A percentile compares a stretch with the other conserved stretches of the same genome.
Conservation (phyloP, 1,284 basidiomycete genomes). For the Ganoderma lucidum region DNA sequence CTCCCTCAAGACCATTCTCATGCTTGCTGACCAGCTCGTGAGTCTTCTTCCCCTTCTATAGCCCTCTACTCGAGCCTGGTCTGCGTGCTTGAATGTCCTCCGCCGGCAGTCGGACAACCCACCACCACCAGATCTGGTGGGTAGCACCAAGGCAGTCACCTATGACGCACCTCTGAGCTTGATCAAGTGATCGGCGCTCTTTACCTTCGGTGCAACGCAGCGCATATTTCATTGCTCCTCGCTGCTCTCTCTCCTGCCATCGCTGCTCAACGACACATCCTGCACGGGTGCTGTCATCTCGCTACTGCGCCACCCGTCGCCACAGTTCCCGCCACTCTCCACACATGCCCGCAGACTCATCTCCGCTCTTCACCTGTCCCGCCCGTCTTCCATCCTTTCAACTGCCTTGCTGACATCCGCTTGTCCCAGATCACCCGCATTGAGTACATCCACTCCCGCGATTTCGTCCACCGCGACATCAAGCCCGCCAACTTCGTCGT, state of each 20-base stretch:
- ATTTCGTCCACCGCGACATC: slow-evolving; percentile 91
- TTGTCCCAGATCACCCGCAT: slow-evolving; percentile 71
- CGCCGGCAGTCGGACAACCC: background rate
- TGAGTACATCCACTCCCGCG: slow-evolving; percentile 78
- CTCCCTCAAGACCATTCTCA: slow-evolving; percentile 90
- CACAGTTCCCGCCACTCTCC: background rate
- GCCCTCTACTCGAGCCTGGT: background rate
- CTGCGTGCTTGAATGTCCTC: background rate
- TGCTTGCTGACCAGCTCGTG: slow-evolving; percentile 92
- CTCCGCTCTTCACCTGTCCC: slow-evolving; percentile 18
- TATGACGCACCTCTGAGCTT: slow-evolving; percentile 11
- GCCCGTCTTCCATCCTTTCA: background rate
- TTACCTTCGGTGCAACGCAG: background rate
- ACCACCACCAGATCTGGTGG: background rate
- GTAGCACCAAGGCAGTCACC: slow-evolving; percentile 11
- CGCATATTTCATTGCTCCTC: background rate
- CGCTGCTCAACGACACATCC: background rate
- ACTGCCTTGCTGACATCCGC: slow-evolving; percentile 24
- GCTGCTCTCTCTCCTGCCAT: background rate
- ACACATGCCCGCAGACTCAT: slow-evolving; percentile 17
- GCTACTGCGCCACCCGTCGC: slow-evolving; percentile 9
- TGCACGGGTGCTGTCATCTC: background rate
- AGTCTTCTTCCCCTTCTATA: slow-evolving; percentile 15
- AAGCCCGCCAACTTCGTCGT: slow-evolving; percentile 97
- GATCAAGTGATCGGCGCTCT: slow-evolving; percentile 10